phyloP scores from a whole-genome alignment of 192 early-diverging fungal genomes.

The Piromyces finnis region DNA sequence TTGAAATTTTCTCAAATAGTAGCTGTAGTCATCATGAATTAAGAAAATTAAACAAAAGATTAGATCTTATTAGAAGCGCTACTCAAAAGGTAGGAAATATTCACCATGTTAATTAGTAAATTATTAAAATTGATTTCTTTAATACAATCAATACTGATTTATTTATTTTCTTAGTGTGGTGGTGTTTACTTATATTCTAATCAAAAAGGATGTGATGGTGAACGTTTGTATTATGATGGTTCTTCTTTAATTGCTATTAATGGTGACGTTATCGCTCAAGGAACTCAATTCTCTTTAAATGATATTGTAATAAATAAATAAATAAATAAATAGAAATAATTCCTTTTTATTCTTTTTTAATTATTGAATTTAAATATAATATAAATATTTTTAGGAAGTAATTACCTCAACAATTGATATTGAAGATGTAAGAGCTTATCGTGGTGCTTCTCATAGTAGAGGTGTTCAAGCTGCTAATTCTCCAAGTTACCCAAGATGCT shows the following conservation, averaged over 20 bases:
- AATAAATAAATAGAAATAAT: too few relatives aligned
- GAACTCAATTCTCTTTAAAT: conserved; percentile 75
- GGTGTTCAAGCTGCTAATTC: conserved; percentile 55
- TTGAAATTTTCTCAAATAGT: conserved; percentile 91
- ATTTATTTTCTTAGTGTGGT: conserved; percentile 35
- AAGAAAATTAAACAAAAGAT: conserved; percentile 65
- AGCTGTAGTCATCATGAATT: conserved; percentile 95
- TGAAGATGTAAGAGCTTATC: conserved; percentile 65
- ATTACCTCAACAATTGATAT: conserved; percentile 80
- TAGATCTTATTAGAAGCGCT: conserved; percentile 78
- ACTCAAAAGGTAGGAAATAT: conserved; percentile 48
- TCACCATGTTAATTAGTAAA: too few relatives aligned
- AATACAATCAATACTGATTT: too few relatives aligned
- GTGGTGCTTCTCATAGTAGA: conserved; percentile 50
- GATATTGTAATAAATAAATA: conserved; percentile 88
- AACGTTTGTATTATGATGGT: conserved; percentile 95
- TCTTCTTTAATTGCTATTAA: conserved; percentile 78
- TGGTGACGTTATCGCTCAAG: conserved; percentile 55
- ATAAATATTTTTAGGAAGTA: conserved; percentile 54
- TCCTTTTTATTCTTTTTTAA: not conserved
- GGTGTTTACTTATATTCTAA: conserved; percentile 93
- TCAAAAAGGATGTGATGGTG: conserved; percentile 94
- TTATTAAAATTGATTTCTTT: too few relatives aligned
- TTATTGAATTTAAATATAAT: conserved; percentile 2
- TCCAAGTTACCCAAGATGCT: conserved; percentile 44